phyloP scores from a whole-genome alignment of 805 yeast species.

The Candida khao-thaluensis region DNA sequence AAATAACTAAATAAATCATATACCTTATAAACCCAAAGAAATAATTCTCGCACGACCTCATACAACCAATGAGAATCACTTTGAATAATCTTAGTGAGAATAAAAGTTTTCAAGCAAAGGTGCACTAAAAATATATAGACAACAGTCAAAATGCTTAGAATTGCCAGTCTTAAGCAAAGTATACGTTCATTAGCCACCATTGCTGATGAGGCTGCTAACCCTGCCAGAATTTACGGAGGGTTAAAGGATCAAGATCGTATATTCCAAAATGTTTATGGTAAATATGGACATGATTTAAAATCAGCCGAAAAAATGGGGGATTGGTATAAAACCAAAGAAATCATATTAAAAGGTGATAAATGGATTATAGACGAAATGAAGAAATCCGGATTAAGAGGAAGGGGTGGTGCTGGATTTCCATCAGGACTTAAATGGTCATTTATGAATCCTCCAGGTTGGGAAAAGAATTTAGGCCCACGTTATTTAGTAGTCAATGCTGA shows the following conservation, averaged over 20 bases:
- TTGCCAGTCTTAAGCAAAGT: conserved; percentile 2
- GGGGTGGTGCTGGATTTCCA: conserved; percentile 95
- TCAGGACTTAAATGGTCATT: conserved; percentile 89
- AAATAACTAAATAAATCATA: too few species aligned
- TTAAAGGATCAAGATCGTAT: conserved; percentile 81
- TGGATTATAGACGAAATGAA: conserved; percentile 91
- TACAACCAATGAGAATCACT: conserved; percentile 5
- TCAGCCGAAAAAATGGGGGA: conserved; percentile 80
- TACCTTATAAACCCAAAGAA: too few species aligned
- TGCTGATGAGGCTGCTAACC: conserved; percentile 48
- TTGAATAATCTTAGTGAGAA: conserved; percentile 5
- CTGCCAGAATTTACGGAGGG: conserved; percentile 65
- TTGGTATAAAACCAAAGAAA: conserved; percentile 90
- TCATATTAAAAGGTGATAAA: conserved; percentile 75
- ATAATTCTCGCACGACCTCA: conserved; percentile 1
- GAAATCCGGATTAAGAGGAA: conserved; percentile 80
- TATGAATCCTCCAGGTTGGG: conserved; percentile 97
- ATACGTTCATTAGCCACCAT: conserved; percentile 43
- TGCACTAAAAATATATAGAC: not conserved
- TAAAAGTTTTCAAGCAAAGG: conserved; percentile 2
- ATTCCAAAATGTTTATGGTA: conserved; percentile 78
- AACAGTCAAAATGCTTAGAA: conserved; percentile 2
- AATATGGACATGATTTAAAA: conserved; percentile 72
- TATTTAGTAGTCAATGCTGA: conserved; percentile 89
- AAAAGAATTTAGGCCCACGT: conserved; percentile 84